Evolutionary conservation across 2,329 filamentous ascomycete genomes (phyloP).

Genomic region (Colletotrichum nymphaeae): DNA sequence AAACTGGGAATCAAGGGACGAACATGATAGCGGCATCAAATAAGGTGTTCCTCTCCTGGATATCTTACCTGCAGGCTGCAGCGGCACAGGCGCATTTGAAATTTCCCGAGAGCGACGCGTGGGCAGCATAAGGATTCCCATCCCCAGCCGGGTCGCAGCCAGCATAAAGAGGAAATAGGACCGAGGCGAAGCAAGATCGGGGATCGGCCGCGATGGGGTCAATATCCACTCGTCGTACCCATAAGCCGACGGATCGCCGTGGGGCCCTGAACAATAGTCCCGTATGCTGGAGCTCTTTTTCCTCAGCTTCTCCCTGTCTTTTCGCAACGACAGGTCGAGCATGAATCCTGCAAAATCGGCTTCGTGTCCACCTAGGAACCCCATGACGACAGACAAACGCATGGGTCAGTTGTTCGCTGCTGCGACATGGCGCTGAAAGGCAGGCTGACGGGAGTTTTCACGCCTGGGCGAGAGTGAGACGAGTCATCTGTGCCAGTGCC

Average conservation of each 20-base stretch:
- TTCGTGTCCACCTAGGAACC: background rate
- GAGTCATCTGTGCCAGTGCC: background rate
- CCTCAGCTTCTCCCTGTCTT: background rate
- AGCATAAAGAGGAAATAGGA: constrained; percentile 17
- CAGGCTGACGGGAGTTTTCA: background rate
- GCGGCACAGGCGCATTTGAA: background rate
- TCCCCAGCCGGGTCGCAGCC: background rate
- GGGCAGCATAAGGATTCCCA: background rate
- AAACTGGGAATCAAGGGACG: constrained; percentile 21
- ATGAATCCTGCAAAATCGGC: constrained; percentile 11
- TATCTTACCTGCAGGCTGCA: background rate
- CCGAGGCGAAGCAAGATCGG: constrained; percentile 14
- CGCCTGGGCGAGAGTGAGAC: background rate
- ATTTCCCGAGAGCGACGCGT: constrained; percentile 1
- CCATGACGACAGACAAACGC: background rate
- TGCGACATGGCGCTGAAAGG: background rate
- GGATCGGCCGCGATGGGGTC: constrained; percentile 2
- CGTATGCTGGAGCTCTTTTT: background rate
- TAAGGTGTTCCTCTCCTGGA: background rate
- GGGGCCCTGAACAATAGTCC: background rate
- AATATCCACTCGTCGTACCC: background rate
- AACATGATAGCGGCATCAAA: background rate
- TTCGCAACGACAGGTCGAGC: constrained; percentile 2
- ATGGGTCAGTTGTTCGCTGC: constrained; percentile 8
- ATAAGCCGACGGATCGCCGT: constrained; percentile 22